These are phyloP conservation scores for thale cress (Arabidopsis thaliana) DNA, from an alignment of 345 rosid genomes.

Conservation along the genomic window TAIR10.1 NC_003075.7:1467501-1468000, in stretches of 20 bases:
- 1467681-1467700: not conserved
- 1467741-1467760: not conserved
- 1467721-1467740: slow-evolving; percentile 23
- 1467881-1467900: slow-evolving; percentile 59
- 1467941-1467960: slow-evolving; percentile 65
- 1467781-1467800: slow-evolving; percentile 13
- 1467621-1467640: not conserved
- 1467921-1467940: slow-evolving; percentile 72
- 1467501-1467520: slow-evolving; percentile 73
- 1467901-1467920: slow-evolving; percentile 56
- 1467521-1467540: slow-evolving; percentile 59
- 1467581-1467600: slow-evolving; percentile 29
- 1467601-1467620: slow-evolving; percentile 12
- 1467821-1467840: slow-evolving; percentile 38
- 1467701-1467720: not conserved
- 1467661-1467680: slow-evolving; percentile 27
- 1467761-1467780: slow-evolving; percentile 29
- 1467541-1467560: slow-evolving; percentile 46
- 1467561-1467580: slow-evolving; percentile 46
- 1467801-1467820: slow-evolving; percentile 34
- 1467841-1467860: slow-evolving; percentile 25
- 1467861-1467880: slow-evolving; percentile 62
- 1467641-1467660: slow-evolving; percentile 26
- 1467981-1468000: slow-evolving; percentile 36
- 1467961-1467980: slow-evolving; percentile 31